Percentiles rank a stretch among this genome's conserved stretches.
Conservation (phyloP, 139 green algal species). For the Limnomonas spitsbergensis region DNA sequence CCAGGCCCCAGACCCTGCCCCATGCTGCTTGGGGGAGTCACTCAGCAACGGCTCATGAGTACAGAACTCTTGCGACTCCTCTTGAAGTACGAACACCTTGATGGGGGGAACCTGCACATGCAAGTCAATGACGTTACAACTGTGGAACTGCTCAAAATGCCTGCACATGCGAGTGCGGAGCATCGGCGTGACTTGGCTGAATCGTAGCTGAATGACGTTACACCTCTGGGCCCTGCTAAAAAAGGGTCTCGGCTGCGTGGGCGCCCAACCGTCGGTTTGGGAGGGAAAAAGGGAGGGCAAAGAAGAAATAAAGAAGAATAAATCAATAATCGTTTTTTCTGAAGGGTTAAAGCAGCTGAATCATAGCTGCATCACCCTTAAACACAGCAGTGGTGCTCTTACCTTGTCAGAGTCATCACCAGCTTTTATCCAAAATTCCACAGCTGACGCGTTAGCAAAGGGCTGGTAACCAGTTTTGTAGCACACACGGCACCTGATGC, state of each 20-base stretch:
- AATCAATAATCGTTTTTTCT: too few relatives aligned
- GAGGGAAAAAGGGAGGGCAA: too few relatives aligned
- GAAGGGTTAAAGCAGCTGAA: too few relatives aligned
- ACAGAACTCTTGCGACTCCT: slow-evolving; percentile 13
- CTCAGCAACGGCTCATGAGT: background rate
- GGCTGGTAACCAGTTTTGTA: slow-evolving; percentile 39
- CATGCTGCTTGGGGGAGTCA: background rate
- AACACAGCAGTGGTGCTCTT: too few relatives aligned
- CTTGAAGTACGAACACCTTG: slow-evolving; percentile 9
- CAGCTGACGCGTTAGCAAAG: slow-evolving; percentile 17
- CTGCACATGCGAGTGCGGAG: too few relatives aligned
- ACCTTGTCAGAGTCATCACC: background rate
- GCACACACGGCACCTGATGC: slow-evolving; percentile 34
- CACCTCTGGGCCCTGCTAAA: too few relatives aligned
- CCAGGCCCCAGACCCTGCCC: background rate
- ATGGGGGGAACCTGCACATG: slow-evolving; percentile 1
- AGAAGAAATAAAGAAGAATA: too few relatives aligned
- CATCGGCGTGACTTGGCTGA: too few relatives aligned
- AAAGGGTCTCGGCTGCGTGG: too few relatives aligned
- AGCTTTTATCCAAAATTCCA: slow-evolving; percentile 27
- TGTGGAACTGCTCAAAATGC: background rate
- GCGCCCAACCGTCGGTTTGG: too few relatives aligned
- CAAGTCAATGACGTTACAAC: too few relatives aligned
- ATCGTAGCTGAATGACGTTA: too few relatives aligned
- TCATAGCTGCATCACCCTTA: background rate